Conservation (phyloP, 495 filamentous ascomycete genomes). For the Daldinia childiae region DNA sequence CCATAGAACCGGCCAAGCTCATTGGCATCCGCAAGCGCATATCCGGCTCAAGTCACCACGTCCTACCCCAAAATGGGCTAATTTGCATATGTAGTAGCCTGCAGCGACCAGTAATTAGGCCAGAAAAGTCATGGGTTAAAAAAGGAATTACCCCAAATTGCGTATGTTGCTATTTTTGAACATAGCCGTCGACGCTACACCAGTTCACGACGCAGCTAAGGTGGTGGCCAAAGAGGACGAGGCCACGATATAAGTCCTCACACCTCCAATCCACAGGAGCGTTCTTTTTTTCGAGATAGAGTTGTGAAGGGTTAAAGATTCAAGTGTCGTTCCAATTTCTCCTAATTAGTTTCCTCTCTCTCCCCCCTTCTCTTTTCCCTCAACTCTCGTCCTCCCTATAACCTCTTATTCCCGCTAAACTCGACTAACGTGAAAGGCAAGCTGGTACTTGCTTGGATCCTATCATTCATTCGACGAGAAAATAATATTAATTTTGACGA, state of each 20-base stretch:
- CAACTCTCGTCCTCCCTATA: slow-evolving; percentile 36
- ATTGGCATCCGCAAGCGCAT: slow-evolving; percentile 59
- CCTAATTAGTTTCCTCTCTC: slow-evolving; percentile 41
- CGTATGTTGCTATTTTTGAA: slow-evolving; percentile 52
- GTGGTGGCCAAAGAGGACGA: slow-evolving; percentile 42
- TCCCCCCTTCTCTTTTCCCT: slow-evolving; percentile 50
- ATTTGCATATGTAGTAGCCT: slow-evolving; percentile 48
- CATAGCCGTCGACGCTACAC: slow-evolving; percentile 42
- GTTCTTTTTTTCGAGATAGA: slow-evolving; percentile 42
- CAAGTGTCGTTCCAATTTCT: slow-evolving; percentile 59
- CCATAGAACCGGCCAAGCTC: slow-evolving; percentile 54
- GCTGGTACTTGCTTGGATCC: slow-evolving; percentile 64
- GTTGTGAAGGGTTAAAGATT: slow-evolving; percentile 50
- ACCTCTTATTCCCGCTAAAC: slow-evolving; percentile 42
- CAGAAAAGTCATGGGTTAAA: slow-evolving; percentile 47
- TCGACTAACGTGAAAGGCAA: slow-evolving; percentile 59
- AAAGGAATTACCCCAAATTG: slow-evolving; percentile 48
- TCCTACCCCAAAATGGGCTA: slow-evolving; percentile 45
- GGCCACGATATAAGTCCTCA: slow-evolving; percentile 63
- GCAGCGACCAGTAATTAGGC: slow-evolving; percentile 49
- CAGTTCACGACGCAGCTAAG: slow-evolving; percentile 42
- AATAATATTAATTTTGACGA: slow-evolving; percentile 56
- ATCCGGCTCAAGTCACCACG: slow-evolving; percentile 44
- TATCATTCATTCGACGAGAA: slow-evolving; percentile 58
- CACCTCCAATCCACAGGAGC: slow-evolving; percentile 50